Percentiles rank a stretch among this genome's conserved stretches.
These are phyloP conservation scores for Quercus bicolor DNA, from an alignment of 306 rosid species.

Conservation along the genomic window DNA sequence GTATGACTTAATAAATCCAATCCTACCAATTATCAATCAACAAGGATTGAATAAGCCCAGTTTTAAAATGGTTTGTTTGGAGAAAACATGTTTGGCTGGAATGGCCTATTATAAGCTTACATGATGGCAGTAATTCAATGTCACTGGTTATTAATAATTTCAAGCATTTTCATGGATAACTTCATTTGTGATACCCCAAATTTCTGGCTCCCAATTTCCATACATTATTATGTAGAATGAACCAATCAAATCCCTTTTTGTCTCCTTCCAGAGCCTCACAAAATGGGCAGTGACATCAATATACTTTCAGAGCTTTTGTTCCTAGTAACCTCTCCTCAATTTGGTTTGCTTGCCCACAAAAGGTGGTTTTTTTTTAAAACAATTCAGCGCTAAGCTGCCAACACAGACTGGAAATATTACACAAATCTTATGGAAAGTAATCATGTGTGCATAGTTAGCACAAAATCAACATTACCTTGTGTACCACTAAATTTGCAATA, in stretches of 20 bases:
- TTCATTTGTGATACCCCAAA: background rate
- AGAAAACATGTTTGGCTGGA: background rate
- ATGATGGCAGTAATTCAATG: background rate
- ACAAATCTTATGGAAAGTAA: conserved; percentile 2
- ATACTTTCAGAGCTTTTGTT: background rate
- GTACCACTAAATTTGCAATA: background rate
- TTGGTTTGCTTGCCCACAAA: background rate
- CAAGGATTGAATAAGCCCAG: background rate
- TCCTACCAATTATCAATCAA: background rate
- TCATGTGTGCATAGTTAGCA: background rate
- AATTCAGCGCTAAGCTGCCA: background rate
- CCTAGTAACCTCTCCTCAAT: background rate
- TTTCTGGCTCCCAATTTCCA: background rate
- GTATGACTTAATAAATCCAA: background rate
- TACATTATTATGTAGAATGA: background rate
- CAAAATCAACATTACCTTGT: background rate
- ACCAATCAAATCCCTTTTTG: background rate
- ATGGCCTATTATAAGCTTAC: background rate
- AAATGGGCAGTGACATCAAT: background rate
- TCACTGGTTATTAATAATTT: background rate
- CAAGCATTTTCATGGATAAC: background rate
- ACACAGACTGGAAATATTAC: background rate
- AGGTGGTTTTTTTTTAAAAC: background rate
- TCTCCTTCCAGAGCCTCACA: background rate
- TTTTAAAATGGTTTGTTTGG: background rate